These are phyloP conservation scores for Hymenoscyphus fructigenus DNA, from an alignment of 2,329 filamentous ascomycete genomes.

Conservation along the genomic window DNA sequence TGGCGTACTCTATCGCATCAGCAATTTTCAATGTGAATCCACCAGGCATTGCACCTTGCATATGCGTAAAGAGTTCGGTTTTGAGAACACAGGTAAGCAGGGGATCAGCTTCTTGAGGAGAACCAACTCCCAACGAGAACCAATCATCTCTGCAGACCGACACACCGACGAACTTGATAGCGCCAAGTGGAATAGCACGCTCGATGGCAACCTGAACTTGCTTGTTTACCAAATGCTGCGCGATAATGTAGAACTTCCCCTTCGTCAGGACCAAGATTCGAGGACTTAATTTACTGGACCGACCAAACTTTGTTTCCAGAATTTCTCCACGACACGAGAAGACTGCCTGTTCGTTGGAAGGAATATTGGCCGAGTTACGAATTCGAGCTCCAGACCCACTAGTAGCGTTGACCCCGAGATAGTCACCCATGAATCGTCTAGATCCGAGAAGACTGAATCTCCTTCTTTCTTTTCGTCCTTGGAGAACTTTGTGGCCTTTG, in stretches of 20 bases:
- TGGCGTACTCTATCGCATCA: constrained; percentile 91
- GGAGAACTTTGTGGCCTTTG: constrained; percentile 78
- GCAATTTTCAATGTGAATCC: constrained; percentile 79
- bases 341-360: constrained; percentile 69
- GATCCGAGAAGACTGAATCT: constrained; percentile 90
- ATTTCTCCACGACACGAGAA: constrained; percentile 93
- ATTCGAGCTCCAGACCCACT: constrained; percentile 80
- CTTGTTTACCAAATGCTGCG: constrained; percentile 78
- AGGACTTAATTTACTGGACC: constrained; percentile 90
- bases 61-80: constrained; percentile 94
- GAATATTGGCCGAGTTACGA: constrained; percentile 70
- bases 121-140: constrained; percentile 91
- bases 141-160: constrained; percentile 90
- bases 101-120: constrained; percentile 89
- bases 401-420: constrained; percentile 80
- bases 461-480: constrained; percentile 84
- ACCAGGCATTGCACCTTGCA: constrained; percentile 73
- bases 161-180: constrained; percentile 82
- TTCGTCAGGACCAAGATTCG: constrained; percentile 82
- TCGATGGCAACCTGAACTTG: constrained; percentile 81
- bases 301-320: constrained; percentile 90
- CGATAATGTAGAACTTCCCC: constrained; percentile 85
- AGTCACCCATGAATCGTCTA: constrained; percentile 90
- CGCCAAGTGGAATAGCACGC: constrained; percentile 75
- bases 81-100: constrained; percentile 91